These are phyloP conservation scores for Aspergillus ostianus DNA, from an alignment of 495 filamentous ascomycete species.

Conservation along the genomic window DNA sequence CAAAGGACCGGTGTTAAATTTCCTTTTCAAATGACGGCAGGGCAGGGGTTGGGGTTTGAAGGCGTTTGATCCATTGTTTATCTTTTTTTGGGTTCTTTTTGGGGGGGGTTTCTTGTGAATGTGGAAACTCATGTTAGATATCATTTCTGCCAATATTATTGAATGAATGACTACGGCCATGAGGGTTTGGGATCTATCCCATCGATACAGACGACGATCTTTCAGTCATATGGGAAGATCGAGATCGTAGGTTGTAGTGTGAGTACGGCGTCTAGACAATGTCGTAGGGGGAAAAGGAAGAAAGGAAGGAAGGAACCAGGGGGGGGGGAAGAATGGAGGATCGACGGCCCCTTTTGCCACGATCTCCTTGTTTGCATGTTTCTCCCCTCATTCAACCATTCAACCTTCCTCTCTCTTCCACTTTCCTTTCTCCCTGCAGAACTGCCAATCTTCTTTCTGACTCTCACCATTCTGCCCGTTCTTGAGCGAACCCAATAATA, in stretches of 20 bases:
- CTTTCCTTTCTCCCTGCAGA: conserved; percentile 6
- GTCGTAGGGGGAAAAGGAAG: no score
- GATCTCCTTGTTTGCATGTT: background rate
- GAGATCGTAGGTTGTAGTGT: background rate
- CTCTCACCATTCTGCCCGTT: conserved; percentile 6
- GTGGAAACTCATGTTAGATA: background rate
- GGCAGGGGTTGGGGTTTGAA: background rate
- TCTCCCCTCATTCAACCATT: conserved; percentile 10
- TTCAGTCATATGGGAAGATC: background rate
- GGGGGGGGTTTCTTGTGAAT: conserved; percentile 4
- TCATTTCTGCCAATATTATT: background rate
- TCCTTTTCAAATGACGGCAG: background rate
- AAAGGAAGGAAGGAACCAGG: background rate
- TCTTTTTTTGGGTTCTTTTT: conserved; percentile 7
- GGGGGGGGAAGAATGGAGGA: conserved; percentile 13
- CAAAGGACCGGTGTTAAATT: conserved; percentile 8
- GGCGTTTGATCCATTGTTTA: conserved; percentile 9
- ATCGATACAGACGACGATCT: no score
- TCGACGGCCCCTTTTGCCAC: conserved; percentile 14
- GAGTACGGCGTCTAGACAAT: background rate
- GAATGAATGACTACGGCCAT: no score
- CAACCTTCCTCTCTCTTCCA: conserved; percentile 10
- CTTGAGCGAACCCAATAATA: background rate
- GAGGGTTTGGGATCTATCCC: no score
- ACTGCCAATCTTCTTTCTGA: conserved; percentile 1